Evolutionary conservation across 2,329 filamentous ascomycete genomes (phyloP).

Genomic region (Xylariaceae sp.): DNA sequence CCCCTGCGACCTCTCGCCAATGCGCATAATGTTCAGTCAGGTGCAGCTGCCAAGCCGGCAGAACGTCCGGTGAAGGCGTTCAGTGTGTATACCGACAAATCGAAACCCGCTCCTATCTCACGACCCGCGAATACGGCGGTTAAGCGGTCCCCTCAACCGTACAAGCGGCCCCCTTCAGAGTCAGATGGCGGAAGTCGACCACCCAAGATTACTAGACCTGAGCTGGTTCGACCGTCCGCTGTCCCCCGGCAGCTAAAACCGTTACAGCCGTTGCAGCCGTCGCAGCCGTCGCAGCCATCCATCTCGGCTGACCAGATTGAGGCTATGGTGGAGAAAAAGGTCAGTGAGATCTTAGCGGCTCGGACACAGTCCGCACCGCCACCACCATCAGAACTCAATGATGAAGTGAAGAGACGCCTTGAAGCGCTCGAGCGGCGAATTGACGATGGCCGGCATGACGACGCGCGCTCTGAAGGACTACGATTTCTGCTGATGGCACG

Average conservation of each 20-base stretch:
- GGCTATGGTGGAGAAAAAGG: constrained; percentile 86
- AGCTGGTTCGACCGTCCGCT: constrained; percentile 20
- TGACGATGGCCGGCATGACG: constrained; percentile 63
- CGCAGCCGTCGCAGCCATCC: constrained; percentile 20
- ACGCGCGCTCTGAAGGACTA: constrained; percentile 74
- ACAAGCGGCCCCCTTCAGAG: constrained; percentile 44
- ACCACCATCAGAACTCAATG: constrained; percentile 55
- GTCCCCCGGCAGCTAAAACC: constrained; percentile 21
- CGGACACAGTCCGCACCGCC: constrained; percentile 54
- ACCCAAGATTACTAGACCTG: constrained; percentile 28
- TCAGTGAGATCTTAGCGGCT: constrained; percentile 83
- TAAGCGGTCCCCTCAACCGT: constrained; percentile 27
- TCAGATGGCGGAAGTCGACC: constrained; percentile 35
- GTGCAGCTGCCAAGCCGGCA: constrained; percentile 50
- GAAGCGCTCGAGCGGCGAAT: constrained; percentile 85
- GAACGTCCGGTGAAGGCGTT: constrained; percentile 79
- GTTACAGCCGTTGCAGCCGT: constrained; percentile 19
- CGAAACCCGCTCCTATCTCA: constrained; percentile 40
- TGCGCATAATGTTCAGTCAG: constrained; percentile 67
- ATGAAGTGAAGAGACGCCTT: constrained; percentile 74
- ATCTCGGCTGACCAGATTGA: constrained; percentile 75
- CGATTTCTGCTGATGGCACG: constrained; percentile 86
- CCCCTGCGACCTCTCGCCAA: constrained; percentile 74
- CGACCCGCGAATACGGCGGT: constrained; percentile 25
- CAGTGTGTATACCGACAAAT: constrained; percentile 77